phyloP scores from a whole-genome alignment of 1,139 yeast species.

The Blastobotrys persicus region DNA sequence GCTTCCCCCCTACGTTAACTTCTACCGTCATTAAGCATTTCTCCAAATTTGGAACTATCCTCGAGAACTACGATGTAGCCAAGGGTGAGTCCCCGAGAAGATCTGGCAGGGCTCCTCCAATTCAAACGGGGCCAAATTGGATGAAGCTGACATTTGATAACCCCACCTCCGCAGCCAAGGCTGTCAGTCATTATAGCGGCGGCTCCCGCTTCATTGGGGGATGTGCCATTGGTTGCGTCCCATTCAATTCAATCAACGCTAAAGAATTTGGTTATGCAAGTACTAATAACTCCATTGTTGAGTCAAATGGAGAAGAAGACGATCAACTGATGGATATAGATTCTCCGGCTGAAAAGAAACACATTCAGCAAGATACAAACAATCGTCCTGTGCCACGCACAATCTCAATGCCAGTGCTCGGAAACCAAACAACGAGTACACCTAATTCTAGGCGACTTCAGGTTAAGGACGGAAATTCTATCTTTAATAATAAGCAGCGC shows the following conservation, averaged over 20 bases:
- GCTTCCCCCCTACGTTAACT: constrained; percentile 77
- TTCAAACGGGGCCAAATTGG: constrained; percentile 86
- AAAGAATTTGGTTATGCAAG: constrained; percentile 27
- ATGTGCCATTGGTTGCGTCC: constrained; percentile 65
- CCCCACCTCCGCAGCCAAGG: constrained; percentile 73
- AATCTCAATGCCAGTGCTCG: constrained; percentile 32
- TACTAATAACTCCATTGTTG: constrained; percentile 28
- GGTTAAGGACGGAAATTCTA: constrained; percentile 31
- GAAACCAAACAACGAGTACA: constrained; percentile 2
- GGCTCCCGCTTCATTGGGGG: constrained; percentile 8
- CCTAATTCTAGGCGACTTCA: constrained; percentile 26
- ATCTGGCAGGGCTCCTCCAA: constrained; percentile 52
- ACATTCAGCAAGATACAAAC: not conserved
- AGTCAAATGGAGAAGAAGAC: constrained; percentile 31
- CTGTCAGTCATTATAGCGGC: constrained; percentile 41
- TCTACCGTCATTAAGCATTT: constrained; percentile 69
- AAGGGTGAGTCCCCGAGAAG: constrained; percentile 23
- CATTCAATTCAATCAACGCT: constrained; percentile 47
- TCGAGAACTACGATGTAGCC: constrained; percentile 63
- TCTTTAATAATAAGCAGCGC: constrained; percentile 27
- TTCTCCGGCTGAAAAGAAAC: constrained; percentile 8
- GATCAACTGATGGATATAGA: constrained; percentile 29
- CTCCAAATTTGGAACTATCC: constrained; percentile 72
- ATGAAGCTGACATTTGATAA: constrained; percentile 79
- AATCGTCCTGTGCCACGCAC: constrained; percentile 24